phyloP scores from a whole-genome alignment of 768 basidiomycete species.

The Mycena belliarum region DNA sequence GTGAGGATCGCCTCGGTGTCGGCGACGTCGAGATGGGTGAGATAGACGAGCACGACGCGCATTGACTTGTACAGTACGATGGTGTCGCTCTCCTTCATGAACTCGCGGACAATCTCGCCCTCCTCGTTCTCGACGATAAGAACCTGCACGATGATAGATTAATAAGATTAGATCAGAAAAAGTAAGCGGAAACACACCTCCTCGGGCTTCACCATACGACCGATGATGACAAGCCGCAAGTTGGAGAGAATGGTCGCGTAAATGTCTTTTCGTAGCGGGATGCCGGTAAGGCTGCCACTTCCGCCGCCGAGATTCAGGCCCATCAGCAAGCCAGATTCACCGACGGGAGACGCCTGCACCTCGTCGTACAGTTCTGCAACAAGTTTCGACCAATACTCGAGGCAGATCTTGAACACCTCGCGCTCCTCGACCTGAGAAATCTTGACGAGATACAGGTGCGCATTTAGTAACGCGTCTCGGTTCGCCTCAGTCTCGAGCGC shows the following conservation, averaged over 20 bases:
- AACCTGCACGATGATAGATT: constrained; percentile 52
- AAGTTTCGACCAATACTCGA: constrained; percentile 96
- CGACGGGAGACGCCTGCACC: constrained; percentile 86
- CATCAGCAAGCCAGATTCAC: constrained; percentile 87
- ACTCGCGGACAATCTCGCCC: constrained; percentile 98
- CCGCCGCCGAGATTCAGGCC: constrained; percentile 82
- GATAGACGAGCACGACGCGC: constrained; percentile 95
- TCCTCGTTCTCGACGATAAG: constrained; percentile 99
- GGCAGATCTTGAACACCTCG: constrained; percentile 98
- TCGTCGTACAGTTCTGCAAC: constrained; percentile 97
- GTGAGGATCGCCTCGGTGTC: constrained; percentile 98
- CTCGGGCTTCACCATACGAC: constrained; percentile 99
- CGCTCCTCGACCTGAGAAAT: constrained; percentile 97
- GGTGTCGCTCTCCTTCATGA: constrained; percentile 98
- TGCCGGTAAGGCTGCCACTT: constrained; percentile 50
- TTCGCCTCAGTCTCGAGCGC: constrained; percentile 90
- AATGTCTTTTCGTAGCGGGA: constrained; percentile 86
- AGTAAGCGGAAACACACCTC: constrained; percentile 55
- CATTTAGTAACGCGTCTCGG: constrained; percentile 91
- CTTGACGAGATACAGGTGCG: constrained; percentile 97
- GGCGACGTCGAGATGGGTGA: constrained; percentile 93
- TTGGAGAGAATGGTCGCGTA: constrained; percentile 95
- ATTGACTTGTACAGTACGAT: constrained; percentile 99
- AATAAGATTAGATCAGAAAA: neutral
- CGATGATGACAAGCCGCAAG: constrained; percentile 91